phyloP scores from a whole-genome alignment of 306 rosid species.

The Vigna mungo region DNA sequence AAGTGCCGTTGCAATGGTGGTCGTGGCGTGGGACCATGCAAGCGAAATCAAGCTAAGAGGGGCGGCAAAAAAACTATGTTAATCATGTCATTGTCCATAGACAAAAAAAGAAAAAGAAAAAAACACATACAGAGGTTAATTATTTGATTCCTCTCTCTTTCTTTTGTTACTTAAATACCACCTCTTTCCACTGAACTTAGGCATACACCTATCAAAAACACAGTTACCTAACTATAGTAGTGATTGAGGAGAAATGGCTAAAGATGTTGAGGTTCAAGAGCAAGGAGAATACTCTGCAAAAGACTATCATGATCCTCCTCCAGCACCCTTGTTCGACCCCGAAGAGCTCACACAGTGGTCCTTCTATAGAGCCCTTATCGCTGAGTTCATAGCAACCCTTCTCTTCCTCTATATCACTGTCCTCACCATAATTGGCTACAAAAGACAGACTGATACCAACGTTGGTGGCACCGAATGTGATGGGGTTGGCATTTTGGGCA shows the following conservation, averaged over 20 bases:
- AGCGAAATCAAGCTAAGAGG: conserved; percentile 70
- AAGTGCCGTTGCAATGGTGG: conserved; percentile 58
- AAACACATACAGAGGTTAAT: conserved; percentile 23
- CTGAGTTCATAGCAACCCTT: conserved; percentile 91
- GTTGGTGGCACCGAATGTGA: conserved; percentile 49
- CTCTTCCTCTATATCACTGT: conserved; percentile 87
- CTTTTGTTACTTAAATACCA: conserved; percentile 62
- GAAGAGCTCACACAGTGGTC: conserved; percentile 87
- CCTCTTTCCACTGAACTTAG: neutral
- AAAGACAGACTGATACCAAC: conserved; percentile 4
- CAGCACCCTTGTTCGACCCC: conserved; percentile 73
- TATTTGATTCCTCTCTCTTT: conserved; percentile 38
- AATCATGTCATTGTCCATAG: conserved; percentile 43
- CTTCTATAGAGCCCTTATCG: conserved; percentile 80
- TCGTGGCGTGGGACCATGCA: conserved; percentile 65
- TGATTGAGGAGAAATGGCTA: conserved; percentile 44
- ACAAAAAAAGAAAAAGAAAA: conserved; percentile 35
- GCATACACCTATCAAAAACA: neutral
- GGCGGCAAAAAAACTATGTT: conserved; percentile 64
- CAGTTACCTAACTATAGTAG: neutral
- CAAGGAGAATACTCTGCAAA: conserved; percentile 70
- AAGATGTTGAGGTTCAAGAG: conserved; percentile 78
- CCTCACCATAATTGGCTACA: conserved; percentile 84
- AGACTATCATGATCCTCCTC: conserved; percentile 94
- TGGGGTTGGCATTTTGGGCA: conserved; percentile 88